Conservation (phyloP, 306 rosid genomes). For the Quercus engelmannii region DNA sequence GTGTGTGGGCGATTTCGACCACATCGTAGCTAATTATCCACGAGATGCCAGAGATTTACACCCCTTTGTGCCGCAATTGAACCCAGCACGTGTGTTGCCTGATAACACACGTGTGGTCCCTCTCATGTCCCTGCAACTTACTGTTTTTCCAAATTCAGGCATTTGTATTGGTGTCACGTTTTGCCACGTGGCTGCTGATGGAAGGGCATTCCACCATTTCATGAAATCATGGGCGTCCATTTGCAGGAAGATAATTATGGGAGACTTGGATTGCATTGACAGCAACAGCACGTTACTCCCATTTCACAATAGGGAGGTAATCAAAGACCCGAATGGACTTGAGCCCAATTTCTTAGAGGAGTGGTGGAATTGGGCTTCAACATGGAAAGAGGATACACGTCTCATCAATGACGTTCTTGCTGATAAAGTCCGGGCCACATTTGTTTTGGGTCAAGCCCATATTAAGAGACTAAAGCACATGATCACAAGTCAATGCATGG, state of each 20-base stretch:
- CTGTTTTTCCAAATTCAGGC: conserved; percentile 18
- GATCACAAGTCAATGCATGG: background rate
- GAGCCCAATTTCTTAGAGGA: background rate
- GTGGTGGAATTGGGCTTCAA: background rate
- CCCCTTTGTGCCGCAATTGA: conserved; percentile 4
- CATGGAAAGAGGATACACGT: background rate
- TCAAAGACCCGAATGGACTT: conserved; percentile 27
- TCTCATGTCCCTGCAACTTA: conserved; percentile 27
- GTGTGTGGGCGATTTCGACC: background rate
- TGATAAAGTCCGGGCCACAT: conserved; percentile 15
- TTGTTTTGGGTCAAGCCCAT: conserved; percentile 1
- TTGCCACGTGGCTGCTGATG: conserved; percentile 18
- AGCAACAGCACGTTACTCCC: conserved; percentile 7
- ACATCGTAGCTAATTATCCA: conserved; percentile 7
- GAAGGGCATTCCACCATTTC: conserved; percentile 28
- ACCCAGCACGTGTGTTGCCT: background rate
- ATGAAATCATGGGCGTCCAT: conserved; percentile 34
- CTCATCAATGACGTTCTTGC: background rate
- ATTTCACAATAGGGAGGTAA: conserved; percentile 5
- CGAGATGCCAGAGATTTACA: conserved; percentile 19
- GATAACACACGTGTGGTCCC: conserved; percentile 3
- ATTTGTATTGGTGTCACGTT: conserved; percentile 9
- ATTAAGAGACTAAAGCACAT: conserved; percentile 19
- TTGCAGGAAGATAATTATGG: background rate
- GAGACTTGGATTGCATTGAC: background rate